These are phyloP conservation scores for Leishmania lainsoni DNA, from an alignment of 208 protist genomes.

Conservation along the genomic window DNA sequence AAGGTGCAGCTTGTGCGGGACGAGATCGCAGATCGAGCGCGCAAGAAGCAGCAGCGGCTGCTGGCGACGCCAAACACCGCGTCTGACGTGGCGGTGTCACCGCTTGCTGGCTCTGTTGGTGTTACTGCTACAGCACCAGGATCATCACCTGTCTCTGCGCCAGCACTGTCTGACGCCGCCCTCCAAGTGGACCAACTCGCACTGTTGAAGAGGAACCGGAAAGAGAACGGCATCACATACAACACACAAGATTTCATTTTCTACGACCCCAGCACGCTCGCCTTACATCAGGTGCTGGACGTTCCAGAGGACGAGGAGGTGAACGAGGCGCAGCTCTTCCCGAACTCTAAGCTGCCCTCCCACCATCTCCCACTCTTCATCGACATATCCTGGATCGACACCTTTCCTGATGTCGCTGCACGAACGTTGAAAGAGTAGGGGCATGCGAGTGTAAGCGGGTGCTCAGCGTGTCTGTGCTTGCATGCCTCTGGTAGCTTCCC, in stretches of 20 bases:
- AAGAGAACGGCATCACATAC: conserved; percentile 51
- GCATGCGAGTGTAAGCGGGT: background rate
- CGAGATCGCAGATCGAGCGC: conserved; percentile 13
- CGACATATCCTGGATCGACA: conserved; percentile 85
- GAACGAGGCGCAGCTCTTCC: conserved; percentile 58
- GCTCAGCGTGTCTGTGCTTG: background rate
- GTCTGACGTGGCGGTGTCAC: background rate
- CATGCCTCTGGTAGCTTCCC: background rate
- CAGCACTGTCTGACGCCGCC: background rate
- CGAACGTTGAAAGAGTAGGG: conserved; percentile 50
- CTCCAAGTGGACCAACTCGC: conserved; percentile 37
- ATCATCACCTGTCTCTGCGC: background rate
- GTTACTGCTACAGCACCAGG: background rate
- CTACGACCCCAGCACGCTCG: conserved; percentile 69
- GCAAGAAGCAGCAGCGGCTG: conserved; percentile 7
- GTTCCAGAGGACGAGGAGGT: conserved; percentile 70
- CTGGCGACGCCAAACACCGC: background rate
- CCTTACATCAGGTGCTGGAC: conserved; percentile 83
- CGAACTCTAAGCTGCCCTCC: conserved; percentile 68
- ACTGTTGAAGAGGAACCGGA: conserved; percentile 30
- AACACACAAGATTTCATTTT: conserved; percentile 87
- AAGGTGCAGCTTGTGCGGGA: conserved; percentile 37
- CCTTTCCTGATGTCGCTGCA: conserved; percentile 59
- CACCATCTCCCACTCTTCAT: conserved; percentile 80
- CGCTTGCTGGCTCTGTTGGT: background rate